A percentile compares a stretch with the other conserved stretches of the same genome.
phyloP scores from a whole-genome alignment of 371 early-diverging fungal species.

The Haplosporangium sp. region DNA sequence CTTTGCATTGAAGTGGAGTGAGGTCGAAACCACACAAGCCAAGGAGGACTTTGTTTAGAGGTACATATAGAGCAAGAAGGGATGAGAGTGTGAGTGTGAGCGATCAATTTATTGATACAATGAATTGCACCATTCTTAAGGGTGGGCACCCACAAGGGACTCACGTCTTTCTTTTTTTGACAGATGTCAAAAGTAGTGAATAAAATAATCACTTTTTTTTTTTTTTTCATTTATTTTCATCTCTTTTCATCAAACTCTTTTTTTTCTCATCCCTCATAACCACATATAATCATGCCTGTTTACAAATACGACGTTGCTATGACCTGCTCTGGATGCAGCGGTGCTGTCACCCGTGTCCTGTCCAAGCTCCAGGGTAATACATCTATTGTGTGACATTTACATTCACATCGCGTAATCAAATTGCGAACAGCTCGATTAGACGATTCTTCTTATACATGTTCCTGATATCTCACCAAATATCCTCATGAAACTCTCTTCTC shows the following conservation, averaged over 20 bases:
- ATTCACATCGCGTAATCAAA: no score
- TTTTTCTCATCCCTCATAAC: neutral
- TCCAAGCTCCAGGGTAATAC: conserved; percentile 65
- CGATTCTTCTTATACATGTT: neutral
- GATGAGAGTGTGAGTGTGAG: no score
- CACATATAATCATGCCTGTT: conserved; percentile 6
- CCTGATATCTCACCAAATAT: no score
- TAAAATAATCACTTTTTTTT: neutral
- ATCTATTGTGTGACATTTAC: neutral
- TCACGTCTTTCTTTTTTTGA: no score
- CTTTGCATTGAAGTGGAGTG: conserved; percentile 66
- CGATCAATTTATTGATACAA: neutral
- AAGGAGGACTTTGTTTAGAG: conserved; percentile 37
- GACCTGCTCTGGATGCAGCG: conserved; percentile 87
- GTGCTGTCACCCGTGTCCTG: conserved; percentile 81
- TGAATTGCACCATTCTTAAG: neutral
- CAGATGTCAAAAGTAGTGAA: no score
- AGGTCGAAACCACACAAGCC: conserved; percentile 5
- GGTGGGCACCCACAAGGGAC: no score
- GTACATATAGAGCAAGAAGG: neutral
- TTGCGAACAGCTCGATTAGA: no score
- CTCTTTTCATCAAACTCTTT: neutral
- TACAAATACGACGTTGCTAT: conserved; percentile 86
- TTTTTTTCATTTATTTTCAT: neutral
- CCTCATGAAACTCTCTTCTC: neutral